Conservation (phyloP, 2,329 filamentous ascomycete genomes). For the Trichoderma cornu-damae region DNA sequence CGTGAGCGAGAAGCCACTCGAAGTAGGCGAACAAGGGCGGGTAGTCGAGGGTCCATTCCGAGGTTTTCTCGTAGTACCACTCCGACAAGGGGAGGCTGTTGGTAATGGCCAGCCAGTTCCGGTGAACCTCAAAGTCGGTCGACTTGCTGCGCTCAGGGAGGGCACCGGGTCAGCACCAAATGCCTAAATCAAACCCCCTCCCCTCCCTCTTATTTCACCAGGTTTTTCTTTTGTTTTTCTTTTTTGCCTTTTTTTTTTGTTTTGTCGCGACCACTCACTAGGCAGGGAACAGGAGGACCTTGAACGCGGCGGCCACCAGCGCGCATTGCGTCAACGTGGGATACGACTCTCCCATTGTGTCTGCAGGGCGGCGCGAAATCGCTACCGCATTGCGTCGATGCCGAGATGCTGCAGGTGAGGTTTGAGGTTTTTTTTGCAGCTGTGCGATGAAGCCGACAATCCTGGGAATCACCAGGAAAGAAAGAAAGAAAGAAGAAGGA, state of each 20-base stretch:
- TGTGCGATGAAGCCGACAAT: neutral
- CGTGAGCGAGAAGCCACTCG: constrained; percentile 84
- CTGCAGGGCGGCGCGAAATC: constrained; percentile 13
- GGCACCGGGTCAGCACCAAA: neutral
- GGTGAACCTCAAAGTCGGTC: constrained; percentile 97
- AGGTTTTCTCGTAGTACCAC: constrained; percentile 97
- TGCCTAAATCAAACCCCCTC: no score
- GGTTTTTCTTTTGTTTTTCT: no score
- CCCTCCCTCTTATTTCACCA: no score
- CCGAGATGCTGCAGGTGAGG: neutral
- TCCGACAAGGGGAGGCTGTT: constrained; percentile 78
- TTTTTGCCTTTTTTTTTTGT: no score
- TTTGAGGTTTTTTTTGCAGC: no score
- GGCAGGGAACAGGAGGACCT: constrained; percentile 85
- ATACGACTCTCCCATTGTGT: constrained; percentile 69
- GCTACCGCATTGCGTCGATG: constrained; percentile 15
- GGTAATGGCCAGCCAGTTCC: constrained; percentile 97
- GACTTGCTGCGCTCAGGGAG: constrained; percentile 66
- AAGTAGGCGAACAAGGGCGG: constrained; percentile 97
- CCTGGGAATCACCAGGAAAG: no score
- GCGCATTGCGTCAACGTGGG: constrained; percentile 88
- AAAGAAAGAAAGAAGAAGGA: no score
- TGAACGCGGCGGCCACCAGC: constrained; percentile 79
- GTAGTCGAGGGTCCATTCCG: constrained; percentile 99
- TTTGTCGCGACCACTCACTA: constrained; percentile 68